Conservation (phyloP, 1,139 yeast species). For the Blastobotrys buckinghamii region DNA sequence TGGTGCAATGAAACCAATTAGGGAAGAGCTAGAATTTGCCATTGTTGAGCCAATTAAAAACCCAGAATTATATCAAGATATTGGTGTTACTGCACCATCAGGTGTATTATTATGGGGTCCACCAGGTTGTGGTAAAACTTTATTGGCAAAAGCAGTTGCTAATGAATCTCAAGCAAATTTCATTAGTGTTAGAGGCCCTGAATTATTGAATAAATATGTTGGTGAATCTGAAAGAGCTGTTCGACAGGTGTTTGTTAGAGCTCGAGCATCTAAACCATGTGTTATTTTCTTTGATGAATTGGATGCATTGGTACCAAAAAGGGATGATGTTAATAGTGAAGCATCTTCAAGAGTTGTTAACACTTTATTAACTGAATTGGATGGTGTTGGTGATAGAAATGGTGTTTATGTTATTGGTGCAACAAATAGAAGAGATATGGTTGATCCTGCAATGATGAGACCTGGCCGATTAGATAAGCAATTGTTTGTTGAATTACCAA, state of each 20-base stretch:
- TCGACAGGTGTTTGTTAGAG: slow-evolving; percentile 83
- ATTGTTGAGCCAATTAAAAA: slow-evolving; percentile 93
- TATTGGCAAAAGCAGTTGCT: slow-evolving; percentile 91
- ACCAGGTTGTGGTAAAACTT: slow-evolving; percentile 93
- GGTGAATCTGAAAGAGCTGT: slow-evolving; percentile 92
- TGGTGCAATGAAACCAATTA: slow-evolving; percentile 75
- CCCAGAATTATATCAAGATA: slow-evolving; percentile 83
- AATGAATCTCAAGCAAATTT: slow-evolving; percentile 92
- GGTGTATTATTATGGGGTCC: slow-evolving; percentile 99
- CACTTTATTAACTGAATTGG: slow-evolving; percentile 86
- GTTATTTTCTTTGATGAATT: slow-evolving; percentile 91
- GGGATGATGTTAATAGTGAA: slow-evolving; percentile 80
- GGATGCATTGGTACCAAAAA: slow-evolving; percentile 91
- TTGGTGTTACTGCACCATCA: slow-evolving; percentile 94
- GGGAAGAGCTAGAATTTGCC: slow-evolving; percentile 94
- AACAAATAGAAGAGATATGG: slow-evolving; percentile 96
- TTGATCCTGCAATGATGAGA: slow-evolving; percentile 95
- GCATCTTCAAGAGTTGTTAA: slow-evolving; percentile 93
- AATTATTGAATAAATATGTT: slow-evolving; percentile 85
- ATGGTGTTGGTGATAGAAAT: slow-evolving; percentile 86
- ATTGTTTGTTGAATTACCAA: slow-evolving; percentile 83
- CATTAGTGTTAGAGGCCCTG: slow-evolving; percentile 93
- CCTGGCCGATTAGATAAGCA: slow-evolving; percentile 97
- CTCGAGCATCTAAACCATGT: slow-evolving; percentile 88
- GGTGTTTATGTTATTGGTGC: slow-evolving; percentile 97